These are phyloP conservation scores for Aspergillus tanneri DNA, from an alignment of 2,329 filamentous ascomycete genomes.

Conservation along the genomic window DNA sequence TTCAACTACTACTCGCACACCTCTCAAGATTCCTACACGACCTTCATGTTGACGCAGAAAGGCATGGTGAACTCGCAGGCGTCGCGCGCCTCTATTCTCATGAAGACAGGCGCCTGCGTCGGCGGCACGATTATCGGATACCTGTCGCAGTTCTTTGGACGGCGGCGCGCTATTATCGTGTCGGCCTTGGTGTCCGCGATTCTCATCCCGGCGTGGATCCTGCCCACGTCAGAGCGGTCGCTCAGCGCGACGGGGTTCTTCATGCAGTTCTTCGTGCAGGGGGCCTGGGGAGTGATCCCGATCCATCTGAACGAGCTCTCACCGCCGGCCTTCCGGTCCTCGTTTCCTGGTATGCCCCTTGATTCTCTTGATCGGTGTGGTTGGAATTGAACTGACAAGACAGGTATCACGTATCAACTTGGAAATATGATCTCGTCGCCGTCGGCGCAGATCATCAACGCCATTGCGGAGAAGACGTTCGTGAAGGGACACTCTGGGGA, in stretches of 20 bases:
- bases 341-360: conserved; percentile 52
- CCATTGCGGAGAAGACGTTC: conserved; percentile 63
- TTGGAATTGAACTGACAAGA: conserved; percentile 1
- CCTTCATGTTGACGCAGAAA: conserved; percentile 74
- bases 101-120: conserved; percentile 75
- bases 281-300: conserved; percentile 67
- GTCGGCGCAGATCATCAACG: conserved; percentile 74
- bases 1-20: conserved; percentile 76
- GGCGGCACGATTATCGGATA: conserved; percentile 59
- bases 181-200: conserved; percentile 64
- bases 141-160: conserved; percentile 70
- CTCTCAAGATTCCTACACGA: conserved; percentile 77
- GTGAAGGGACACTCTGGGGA: conserved; percentile 57
- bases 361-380: neutral
- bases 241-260: conserved; percentile 38
- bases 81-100: conserved; percentile 73
- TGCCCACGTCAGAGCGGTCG: conserved; percentile 42
- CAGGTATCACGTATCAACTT: conserved; percentile 66
- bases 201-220: conserved; percentile 73
- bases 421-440: conserved; percentile 64
- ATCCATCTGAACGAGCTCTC: conserved; percentile 77
- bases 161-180: conserved; percentile 56
- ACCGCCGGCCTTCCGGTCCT: conserved; percentile 70
- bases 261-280: conserved; percentile 67
- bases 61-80: conserved; percentile 63